Base-by-base conservation (phyloP, 108 stramenopile genomes). In the Epipyxis sp. region DNA sequence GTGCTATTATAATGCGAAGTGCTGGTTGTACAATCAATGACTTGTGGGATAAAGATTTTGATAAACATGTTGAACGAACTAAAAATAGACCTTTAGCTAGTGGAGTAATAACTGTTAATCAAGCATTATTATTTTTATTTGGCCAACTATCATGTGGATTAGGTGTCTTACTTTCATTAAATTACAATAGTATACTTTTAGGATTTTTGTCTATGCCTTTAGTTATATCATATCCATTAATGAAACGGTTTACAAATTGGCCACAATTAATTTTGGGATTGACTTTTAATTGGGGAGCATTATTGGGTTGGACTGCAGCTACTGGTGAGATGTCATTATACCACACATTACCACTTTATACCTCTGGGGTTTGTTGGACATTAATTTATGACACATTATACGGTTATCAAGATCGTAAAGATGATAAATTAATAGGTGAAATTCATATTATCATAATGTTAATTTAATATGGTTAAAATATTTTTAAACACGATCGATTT, bases 21-120 rank as follows among this genome's bases (percentile, higher is more conserved):
- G 93, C 94, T 3, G 82, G 98, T 10, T 99, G 98, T 86, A 97
- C 94, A 45, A 95, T 99, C 74, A 99, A 99, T 80, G 98, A 99
- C 82, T 89, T 99, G 82, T 97, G 95, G 96, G 98, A 99, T 88
- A 62, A 79, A 59, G 90, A 96, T 42, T 80, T 94, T 69, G 98
- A 99, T 79, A 77, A 69, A 13, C 44, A 85, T n/a, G 98, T 99
- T 16, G 79, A 78, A 34, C 87, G 98, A 2, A 99, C 98, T 1
- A 86, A 82, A 39, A 74, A 69, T 44, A 88, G 98, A 25, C 98
- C 98, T 0, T 81, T 99, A 74, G 96, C 98, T 0, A 67, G 83
- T 0, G 94, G 94, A 0, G 84, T 77, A 29, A 16, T 99, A 16
- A 84, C 83, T 0, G 68, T 79, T 46, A 65, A 46, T 0, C 90